Evolutionary conservation across 1,284 basidiomycete species (phyloP).

Genomic region (Cutaneotrichosporon cavernicola): DNA sequence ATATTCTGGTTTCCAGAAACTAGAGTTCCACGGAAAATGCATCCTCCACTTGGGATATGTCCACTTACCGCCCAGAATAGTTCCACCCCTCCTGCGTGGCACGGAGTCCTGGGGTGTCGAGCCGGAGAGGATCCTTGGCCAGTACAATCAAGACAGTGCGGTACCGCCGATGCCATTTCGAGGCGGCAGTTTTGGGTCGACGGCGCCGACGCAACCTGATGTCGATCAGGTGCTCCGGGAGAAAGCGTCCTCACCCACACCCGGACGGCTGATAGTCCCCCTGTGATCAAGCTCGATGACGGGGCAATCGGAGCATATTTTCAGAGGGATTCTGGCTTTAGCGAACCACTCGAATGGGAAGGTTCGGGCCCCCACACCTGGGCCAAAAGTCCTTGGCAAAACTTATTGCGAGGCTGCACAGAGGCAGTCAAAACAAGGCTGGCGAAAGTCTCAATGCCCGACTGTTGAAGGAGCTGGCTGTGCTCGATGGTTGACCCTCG

Average conservation of each 20-base stretch:
- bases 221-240: slow-evolving; percentile 30
- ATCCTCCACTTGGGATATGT: slow-evolving; percentile 23
- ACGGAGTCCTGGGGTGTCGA: slow-evolving; percentile 34
- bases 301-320: slow-evolving; percentile 44
- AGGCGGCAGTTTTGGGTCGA: slow-evolving; percentile 18
- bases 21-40: background rate
- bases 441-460: slow-evolving; percentile 38
- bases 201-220: slow-evolving; percentile 28
- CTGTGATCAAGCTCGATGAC: slow-evolving; percentile 45
- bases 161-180: slow-evolving; percentile 21
- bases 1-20: too few relatives aligned
- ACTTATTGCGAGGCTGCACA: slow-evolving; percentile 45
- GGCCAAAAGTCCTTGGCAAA: slow-evolving; percentile 42
- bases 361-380: slow-evolving; percentile 36
- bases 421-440: slow-evolving; percentile 39
- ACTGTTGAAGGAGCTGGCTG: slow-evolving; percentile 37
- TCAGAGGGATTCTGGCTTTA: slow-evolving; percentile 38
- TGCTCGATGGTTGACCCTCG: slow-evolving; percentile 45
- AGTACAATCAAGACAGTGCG: slow-evolving; percentile 39
- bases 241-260: slow-evolving; percentile 21
- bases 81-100: slow-evolving; percentile 35
- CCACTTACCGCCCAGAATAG: slow-evolving; percentile 44
- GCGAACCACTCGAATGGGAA: slow-evolving; percentile 38
- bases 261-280: slow-evolving; percentile 34
- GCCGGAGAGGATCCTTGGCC: slow-evolving; percentile 30